Evolutionary conservation across 2,329 filamentous ascomycete species (phyloP), one percentile per base, ranked within the genome.

Genomic region (Calonectria leucothoes): DNA sequence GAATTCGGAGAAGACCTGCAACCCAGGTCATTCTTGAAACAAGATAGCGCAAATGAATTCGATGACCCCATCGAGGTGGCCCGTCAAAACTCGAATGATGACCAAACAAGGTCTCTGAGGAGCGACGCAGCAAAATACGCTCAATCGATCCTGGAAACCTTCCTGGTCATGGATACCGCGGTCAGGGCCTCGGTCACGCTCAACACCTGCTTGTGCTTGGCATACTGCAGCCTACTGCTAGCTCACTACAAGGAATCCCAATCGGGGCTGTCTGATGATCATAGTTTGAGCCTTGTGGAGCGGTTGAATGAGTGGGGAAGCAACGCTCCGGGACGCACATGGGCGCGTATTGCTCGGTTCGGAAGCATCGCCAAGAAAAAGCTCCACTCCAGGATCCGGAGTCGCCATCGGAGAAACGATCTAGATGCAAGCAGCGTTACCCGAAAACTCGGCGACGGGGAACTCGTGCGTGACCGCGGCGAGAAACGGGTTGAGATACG

Each of bases 101-200:
- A 15, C n/a, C 45, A 17, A 7, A 31, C 39, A 29, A 23, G 15
- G 14, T 29, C 55, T 25, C 37, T 63, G 20, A 63, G 55, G 33
- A 51, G 55, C 6, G 59, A 51, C 10, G 55, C 67, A 15, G 48
- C 55, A 31, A 63, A 64, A 27, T 48, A 69, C 17, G 66, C 66
- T 2, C 55, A 69, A 27, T 69, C 66, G 8, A 69, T 69, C 33
- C n/a, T 69, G 8, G 66, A 69, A 25, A 69, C 55, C 6, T 64
- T 69, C 25, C 27, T 69, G 7, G 48, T 11, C 25, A 63, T 69
- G 57, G 33, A 33, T 10, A 25, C 31, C 4, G 35, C 55, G 5
- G 31, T 51, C 5, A 63, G 45, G n/a, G 42, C 59, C 17, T 69
- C 67, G 6, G 25, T 63, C n/a, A 49, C 67, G 14, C 29, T 59